Evolutionary conservation across 2,329 filamentous ascomycete species (phyloP).

Genomic region (Fusarium incarnatum): DNA sequence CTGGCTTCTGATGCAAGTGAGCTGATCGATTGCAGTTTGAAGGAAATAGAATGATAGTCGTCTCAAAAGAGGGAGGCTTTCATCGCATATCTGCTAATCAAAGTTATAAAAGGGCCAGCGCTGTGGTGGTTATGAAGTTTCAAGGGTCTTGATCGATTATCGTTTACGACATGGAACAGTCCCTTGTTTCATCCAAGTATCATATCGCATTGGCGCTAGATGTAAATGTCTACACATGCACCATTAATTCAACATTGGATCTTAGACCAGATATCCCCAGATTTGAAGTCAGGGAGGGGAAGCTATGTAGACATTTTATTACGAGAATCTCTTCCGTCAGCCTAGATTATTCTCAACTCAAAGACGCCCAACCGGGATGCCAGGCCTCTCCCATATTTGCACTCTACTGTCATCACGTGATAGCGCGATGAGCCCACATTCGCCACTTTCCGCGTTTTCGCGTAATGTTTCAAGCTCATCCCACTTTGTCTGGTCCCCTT

Average conservation of each 20-base stretch:
- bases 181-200: constrained; percentile 2
- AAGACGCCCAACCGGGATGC: background rate
- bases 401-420: constrained; percentile 46
- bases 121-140: background rate
- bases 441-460: constrained; percentile 34
- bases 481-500: constrained; percentile 20
- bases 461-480: constrained; percentile 39
- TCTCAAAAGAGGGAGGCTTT: background rate
- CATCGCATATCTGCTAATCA: background rate
- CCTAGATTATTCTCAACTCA: background rate
- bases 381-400: background rate
- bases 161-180: background rate
- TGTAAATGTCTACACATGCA: background rate
- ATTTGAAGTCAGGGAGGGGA: background rate
- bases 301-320: background rate
- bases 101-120: background rate
- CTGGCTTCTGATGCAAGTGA: background rate
- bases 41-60: background rate
- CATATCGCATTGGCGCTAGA: background rate
- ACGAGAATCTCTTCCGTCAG: background rate
- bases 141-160: background rate
- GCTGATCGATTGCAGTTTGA: background rate
- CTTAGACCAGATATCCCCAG: too few relatives aligned
- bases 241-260: background rate
- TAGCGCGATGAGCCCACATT: constrained; percentile 45